Evolutionary conservation across 768 basidiomycete species (phyloP).

Genomic region (Phanerochaete sordida): DNA sequence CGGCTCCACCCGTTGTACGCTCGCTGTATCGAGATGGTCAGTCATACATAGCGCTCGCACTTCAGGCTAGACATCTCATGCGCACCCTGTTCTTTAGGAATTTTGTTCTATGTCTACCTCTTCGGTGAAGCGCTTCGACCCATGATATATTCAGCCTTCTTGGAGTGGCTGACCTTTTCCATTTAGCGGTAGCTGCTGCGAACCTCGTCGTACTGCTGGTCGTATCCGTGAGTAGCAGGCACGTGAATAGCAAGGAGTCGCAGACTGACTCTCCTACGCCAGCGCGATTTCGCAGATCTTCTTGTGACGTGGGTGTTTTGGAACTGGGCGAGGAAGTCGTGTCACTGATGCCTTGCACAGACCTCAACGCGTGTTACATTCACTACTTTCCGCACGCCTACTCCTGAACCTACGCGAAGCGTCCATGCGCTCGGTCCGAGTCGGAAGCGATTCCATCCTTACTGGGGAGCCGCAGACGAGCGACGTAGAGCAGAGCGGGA

Average conservation of each 20-base stretch:
- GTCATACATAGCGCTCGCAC: background rate
- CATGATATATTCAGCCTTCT: too few relatives aligned
- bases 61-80: too few relatives aligned
- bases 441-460: too few relatives aligned
- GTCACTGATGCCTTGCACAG: background rate
- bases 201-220: slow-evolving; percentile 7
- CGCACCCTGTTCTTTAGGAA: background rate
- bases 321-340: background rate
- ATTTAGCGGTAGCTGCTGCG: slow-evolving; percentile 1
- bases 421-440: too few relatives aligned
- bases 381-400: slow-evolving; percentile 8
- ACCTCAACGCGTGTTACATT: slow-evolving; percentile 9
- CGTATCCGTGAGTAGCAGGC: background rate
- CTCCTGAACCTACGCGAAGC: too few relatives aligned
- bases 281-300: background rate
- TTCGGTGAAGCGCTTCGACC: background rate
- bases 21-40: slow-evolving; percentile 7
- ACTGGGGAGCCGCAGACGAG: too few relatives aligned
- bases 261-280: too few relatives aligned
- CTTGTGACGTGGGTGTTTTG: background rate
- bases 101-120: slow-evolving; percentile 9
- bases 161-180: too few relatives aligned
- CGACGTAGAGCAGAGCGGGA: too few relatives aligned
- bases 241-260: too few relatives aligned
- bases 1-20: background rate